Conservation (phyloP, 805 yeast genomes). For the Hanseniaspora jakobsenii region DNA sequence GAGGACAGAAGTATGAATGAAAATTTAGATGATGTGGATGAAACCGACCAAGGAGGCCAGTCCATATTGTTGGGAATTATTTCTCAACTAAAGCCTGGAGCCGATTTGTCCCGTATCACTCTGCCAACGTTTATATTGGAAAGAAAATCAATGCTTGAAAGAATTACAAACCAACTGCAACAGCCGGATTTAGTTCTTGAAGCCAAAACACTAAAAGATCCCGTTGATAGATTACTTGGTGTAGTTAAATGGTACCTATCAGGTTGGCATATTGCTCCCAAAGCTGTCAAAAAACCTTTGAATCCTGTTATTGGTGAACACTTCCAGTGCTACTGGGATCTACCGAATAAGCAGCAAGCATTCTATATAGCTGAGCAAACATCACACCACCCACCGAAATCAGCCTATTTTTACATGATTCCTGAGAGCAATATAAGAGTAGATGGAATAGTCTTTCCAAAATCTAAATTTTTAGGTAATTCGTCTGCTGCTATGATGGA, state of each 20-base stretch:
- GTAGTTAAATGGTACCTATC: constrained; percentile 84
- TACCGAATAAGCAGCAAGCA: constrained; percentile 58
- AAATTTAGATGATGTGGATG: constrained; percentile 69
- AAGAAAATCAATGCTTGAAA: constrained; percentile 89
- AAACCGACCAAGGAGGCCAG: constrained; percentile 81
- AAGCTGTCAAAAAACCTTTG: constrained; percentile 93
- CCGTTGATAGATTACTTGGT: constrained; percentile 54
- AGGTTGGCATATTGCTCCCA: constrained; percentile 97
- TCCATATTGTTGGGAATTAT: constrained; percentile 77
- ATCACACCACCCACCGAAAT: constrained; percentile 96
- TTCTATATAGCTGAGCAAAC: constrained; percentile 89
- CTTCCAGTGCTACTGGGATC: constrained; percentile 86
- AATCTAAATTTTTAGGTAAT: constrained; percentile 81
- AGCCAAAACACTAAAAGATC: constrained; percentile 52
- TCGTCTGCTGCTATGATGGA: constrained; percentile 97
- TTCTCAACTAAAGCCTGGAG: constrained; percentile 83
- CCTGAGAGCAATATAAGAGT: constrained; percentile 73
- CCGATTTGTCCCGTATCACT: constrained; percentile 80
- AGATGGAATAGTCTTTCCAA: constrained; percentile 82
- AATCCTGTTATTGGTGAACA: constrained; percentile 91
- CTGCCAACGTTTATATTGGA: constrained; percentile 91
- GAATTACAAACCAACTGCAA: constrained; percentile 78
- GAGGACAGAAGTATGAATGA: neutral
- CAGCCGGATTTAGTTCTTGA: constrained; percentile 63
- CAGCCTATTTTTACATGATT: constrained; percentile 77